Base-by-base conservation (phyloP, 495 filamentous ascomycete species). In the Recurvomyces mirabilis region DNA sequence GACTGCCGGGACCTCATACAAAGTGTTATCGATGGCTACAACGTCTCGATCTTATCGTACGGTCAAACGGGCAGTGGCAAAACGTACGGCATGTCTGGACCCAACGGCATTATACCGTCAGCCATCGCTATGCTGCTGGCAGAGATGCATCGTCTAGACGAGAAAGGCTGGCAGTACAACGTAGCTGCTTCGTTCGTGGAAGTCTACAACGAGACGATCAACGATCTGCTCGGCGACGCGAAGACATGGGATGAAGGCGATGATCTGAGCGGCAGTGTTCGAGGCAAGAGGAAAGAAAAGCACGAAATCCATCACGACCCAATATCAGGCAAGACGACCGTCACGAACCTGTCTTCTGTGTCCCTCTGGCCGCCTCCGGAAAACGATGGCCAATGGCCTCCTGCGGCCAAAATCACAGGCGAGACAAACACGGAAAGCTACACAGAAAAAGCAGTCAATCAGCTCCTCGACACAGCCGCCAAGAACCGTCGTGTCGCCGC, bases 1-100 rank as follows among this genome's bases (percentile, higher is more conserved):
- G 91, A 95, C 57, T 96, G 96, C 65, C 91, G 84, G 46, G 93
- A 99, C 55, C 75, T 99, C 18, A 87, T 99, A 11, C 91, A 99
- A 66, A 87, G 81, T 51, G 93, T 93, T 1, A 69, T 99, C 34
- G 91, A 99, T 59, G 91, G 91, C 13, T 96, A 95, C 64, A 99
- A 99, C 58, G 91, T 99, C 25, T 95, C 89, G 63, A 96, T 99
- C 51, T 94, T 99, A 67, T 95, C 87, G 60, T 99, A 99, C 60
- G 91, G 91, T 26, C 91, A 99, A 60, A 98, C 91, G 3, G 91
- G 91, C 3, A 89, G 87, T 25, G 91, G 91, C 33, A 98, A 98
- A 68, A 98, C 91, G 0, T 81, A 79, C 55, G 96, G 93, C 17
- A 99, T 99, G 91, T 89, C 84, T 28, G 84, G 88, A 3, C 33